Conservation (phyloP, 306 rosid species). For the Begonia fuchsioides region DNA sequence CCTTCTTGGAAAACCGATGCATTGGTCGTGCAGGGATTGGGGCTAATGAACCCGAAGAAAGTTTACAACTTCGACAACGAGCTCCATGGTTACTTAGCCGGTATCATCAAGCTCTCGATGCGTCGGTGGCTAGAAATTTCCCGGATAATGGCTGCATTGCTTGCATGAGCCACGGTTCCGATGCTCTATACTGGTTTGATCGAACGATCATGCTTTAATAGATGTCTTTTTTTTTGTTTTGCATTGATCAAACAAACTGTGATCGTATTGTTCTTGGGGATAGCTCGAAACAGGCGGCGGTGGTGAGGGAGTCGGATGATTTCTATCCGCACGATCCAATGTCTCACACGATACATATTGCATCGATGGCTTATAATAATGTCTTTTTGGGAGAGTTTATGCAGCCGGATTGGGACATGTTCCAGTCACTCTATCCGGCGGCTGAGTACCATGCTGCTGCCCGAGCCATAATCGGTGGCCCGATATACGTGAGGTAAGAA, state of each 20-base stretch:
- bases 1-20: conserved; percentile 59
- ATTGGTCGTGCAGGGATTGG: conserved; percentile 54
- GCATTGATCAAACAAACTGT: background rate
- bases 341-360: conserved; percentile 26
- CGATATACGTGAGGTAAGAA: conserved; percentile 30
- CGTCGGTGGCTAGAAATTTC: conserved; percentile 67
- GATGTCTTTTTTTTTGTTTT: background rate
- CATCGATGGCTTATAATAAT: conserved; percentile 34
- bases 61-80: conserved; percentile 52
- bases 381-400: conserved; percentile 31
- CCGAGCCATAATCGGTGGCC: conserved; percentile 32
- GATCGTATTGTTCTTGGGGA: background rate
- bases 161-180: conserved; percentile 93
- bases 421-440: conserved; percentile 22
- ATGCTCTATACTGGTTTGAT: conserved; percentile 55
- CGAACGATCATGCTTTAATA: background rate
- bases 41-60: conserved; percentile 49
- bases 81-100: conserved; percentile 60
- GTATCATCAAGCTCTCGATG: conserved; percentile 80
- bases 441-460: conserved; percentile 34
- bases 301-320: conserved; percentile 52
- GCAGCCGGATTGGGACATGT: conserved; percentile 45
- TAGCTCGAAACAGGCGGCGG: conserved; percentile 54
- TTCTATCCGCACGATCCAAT: conserved; percentile 27
- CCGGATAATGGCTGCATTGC: conserved; percentile 72